These are phyloP conservation scores for Blastomyces parvus DNA, from an alignment of 2,329 filamentous ascomycete genomes.

Conservation along the genomic window DNA sequence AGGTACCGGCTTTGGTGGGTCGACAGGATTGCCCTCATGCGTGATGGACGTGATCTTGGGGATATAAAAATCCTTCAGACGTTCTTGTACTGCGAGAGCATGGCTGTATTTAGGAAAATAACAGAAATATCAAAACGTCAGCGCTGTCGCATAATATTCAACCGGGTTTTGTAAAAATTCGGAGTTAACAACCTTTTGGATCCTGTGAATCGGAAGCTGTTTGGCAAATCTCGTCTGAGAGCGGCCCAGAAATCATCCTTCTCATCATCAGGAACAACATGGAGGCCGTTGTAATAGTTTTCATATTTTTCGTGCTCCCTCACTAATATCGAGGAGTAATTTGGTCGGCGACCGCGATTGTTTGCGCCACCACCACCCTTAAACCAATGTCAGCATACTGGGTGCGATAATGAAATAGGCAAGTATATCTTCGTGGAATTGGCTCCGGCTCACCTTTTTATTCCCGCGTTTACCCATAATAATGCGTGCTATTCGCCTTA, in stretches of 20 bases:
- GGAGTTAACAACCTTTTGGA: conserved; percentile 61
- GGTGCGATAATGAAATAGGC: background rate
- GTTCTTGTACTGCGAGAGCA: conserved; percentile 82
- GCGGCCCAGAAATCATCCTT: conserved; percentile 73
- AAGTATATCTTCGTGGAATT: background rate
- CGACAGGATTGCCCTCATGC: conserved; percentile 71
- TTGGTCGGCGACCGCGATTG: conserved; percentile 34
- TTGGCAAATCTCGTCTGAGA: conserved; percentile 75
- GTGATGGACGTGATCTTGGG: conserved; percentile 80
- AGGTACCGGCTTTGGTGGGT: conserved; percentile 68
- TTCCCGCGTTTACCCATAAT: conserved; percentile 27
- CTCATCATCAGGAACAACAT: conserved; percentile 69
- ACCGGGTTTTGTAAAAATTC: background rate
- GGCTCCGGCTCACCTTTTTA: conserved; percentile 20
- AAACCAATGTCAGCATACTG: conserved; percentile 16
- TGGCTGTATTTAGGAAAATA: conserved; percentile 47
- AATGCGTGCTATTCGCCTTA: conserved; percentile 5
- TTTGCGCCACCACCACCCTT: conserved; percentile 39
- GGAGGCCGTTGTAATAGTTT: conserved; percentile 70
- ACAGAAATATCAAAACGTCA: conserved; percentile 7
- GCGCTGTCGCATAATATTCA: background rate
- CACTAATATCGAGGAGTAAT: conserved; percentile 51
- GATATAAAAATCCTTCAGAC: conserved; percentile 79
- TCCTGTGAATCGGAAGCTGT: conserved; percentile 95
- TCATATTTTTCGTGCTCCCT: conserved; percentile 81